These are phyloP conservation scores for Phytophthora vignae DNA, from an alignment of 352 stramenopile genomes.

Conservation along the genomic window DNA sequence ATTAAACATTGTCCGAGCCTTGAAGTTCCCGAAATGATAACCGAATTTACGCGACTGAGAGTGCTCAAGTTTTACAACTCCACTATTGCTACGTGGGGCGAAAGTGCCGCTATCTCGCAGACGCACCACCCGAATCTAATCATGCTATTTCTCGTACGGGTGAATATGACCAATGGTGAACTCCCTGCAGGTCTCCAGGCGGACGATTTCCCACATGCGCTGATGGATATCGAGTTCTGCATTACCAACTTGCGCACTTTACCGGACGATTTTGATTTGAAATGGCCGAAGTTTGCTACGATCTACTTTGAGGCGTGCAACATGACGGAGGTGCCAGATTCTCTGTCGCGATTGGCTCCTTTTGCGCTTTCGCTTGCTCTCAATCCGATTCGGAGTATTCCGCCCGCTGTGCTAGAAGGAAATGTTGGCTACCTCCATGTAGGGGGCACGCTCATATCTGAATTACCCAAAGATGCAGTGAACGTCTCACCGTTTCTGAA, in stretches of 20 bases:
- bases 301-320: slow-evolving; percentile 22
- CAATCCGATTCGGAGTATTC: slow-evolving; percentile 24
- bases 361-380: slow-evolving; percentile 15
- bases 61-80: slow-evolving; percentile 47
- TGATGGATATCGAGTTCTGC: slow-evolving; percentile 46
- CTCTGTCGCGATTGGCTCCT: slow-evolving; percentile 16
- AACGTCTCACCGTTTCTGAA: slow-evolving; percentile 11
- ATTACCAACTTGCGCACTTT: slow-evolving; percentile 42
- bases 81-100: slow-evolving; percentile 34
- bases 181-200: slow-evolving; percentile 42
- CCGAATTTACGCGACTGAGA: slow-evolving; percentile 43
- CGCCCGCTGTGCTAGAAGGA: not conserved
- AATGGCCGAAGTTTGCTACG: slow-evolving; percentile 33
- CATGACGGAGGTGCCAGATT: slow-evolving; percentile 9
- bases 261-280: slow-evolving; percentile 40
- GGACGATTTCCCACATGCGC: slow-evolving; percentile 34
- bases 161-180: slow-evolving; percentile 35
- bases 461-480: slow-evolving; percentile 17
- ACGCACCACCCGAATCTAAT: slow-evolving; percentile 41
- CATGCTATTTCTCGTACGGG: slow-evolving; percentile 42
- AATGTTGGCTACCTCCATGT: slow-evolving; percentile 17
- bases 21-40: slow-evolving; percentile 37
- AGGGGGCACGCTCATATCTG: slow-evolving; percentile 20
- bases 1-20: slow-evolving; percentile 42
- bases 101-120: slow-evolving; percentile 32